Evolutionary conservation across 2,329 filamentous ascomycete genomes (phyloP).

Genomic region (Clonostachys byssicola): DNA sequence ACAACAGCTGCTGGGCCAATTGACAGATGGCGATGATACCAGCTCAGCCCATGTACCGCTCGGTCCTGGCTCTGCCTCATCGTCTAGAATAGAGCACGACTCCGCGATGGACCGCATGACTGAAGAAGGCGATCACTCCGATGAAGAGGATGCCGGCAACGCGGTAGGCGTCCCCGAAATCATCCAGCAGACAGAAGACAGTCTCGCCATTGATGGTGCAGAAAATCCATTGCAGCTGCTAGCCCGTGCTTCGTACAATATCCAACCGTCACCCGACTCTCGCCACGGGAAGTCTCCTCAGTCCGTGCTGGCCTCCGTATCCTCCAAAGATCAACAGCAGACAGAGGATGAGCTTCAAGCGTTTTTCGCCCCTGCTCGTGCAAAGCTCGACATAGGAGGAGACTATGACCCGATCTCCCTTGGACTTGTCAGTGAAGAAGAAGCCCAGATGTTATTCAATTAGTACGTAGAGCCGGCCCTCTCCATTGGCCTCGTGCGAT

Average conservation of each 20-base stretch:
- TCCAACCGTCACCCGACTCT: conserved; percentile 45
- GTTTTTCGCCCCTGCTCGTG: conserved; percentile 62
- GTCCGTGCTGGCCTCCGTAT: conserved; percentile 15
- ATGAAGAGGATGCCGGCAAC: conserved; percentile 20
- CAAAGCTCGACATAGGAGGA: conserved; percentile 57
- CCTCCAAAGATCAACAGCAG: conserved; percentile 18
- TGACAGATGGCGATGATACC: too few relatives aligned
- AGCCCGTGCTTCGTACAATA: conserved; percentile 62
- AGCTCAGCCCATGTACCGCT: too few relatives aligned
- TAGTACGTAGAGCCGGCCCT: conserved; percentile 43
- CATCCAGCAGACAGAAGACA: conserved; percentile 34
- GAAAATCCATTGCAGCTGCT: conserved; percentile 73
- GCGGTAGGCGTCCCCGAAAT: conserved; percentile 15
- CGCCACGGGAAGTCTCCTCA: neutral
- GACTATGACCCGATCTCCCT: conserved; percentile 67
- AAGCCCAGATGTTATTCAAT: conserved; percentile 59
- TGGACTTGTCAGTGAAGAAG: conserved; percentile 61
- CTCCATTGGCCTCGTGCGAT: neutral
- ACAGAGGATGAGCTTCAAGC: conserved; percentile 40
- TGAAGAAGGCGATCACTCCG: conserved; percentile 22
- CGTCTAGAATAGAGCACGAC: conserved; percentile 4
- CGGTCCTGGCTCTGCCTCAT: conserved; percentile 8
- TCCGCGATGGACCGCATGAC: conserved; percentile 8
- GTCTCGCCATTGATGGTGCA: conserved; percentile 63
- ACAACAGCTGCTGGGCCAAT: conserved; percentile 27